These are phyloP conservation scores for Termitomyces sp. DNA, from an alignment of 768 basidiomycete species.

Conservation along the genomic window DNA sequence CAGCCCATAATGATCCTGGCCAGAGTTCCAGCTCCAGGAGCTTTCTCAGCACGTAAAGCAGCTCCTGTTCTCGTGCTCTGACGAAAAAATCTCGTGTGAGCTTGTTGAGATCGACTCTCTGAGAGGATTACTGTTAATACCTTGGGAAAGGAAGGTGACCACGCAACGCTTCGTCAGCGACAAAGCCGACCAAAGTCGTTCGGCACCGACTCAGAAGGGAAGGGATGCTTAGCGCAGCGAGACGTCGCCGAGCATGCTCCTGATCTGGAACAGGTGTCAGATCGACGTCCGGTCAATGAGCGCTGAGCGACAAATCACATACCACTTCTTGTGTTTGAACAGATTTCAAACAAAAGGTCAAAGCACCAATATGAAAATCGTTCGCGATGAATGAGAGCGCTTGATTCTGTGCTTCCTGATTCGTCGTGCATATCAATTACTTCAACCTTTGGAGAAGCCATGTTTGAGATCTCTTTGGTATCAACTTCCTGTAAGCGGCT, in stretches of 20 bases:
- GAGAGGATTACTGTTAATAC: slow-evolving; percentile 27
- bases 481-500: slow-evolving; percentile 52
- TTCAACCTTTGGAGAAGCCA: slow-evolving; percentile 21
- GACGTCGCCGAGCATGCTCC: slow-evolving; percentile 51
- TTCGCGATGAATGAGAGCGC: slow-evolving; percentile 61
- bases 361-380: slow-evolving; percentile 93
- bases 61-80: slow-evolving; percentile 84
- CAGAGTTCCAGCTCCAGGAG: slow-evolving; percentile 68
- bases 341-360: slow-evolving; percentile 78
- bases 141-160: slow-evolving; percentile 86
- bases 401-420: slow-evolving; percentile 57
- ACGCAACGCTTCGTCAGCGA: slow-evolving; percentile 83
- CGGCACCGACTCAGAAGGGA: slow-evolving; percentile 75
- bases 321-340: slow-evolving; percentile 64
- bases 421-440: slow-evolving; percentile 33
- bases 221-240: slow-evolving; percentile 71
- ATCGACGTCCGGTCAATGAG: background rate
- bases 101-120: background rate
- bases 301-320: slow-evolving; percentile 5
- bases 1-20: slow-evolving; percentile 74
- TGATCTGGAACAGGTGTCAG: slow-evolving; percentile 38
- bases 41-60: slow-evolving; percentile 78
- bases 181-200: slow-evolving; percentile 59
- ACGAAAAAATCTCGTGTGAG: background rate
- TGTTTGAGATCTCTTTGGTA: background rate